Conservation (phyloP, 768 basidiomycete species). For the Lyophyllum semitale region DNA sequence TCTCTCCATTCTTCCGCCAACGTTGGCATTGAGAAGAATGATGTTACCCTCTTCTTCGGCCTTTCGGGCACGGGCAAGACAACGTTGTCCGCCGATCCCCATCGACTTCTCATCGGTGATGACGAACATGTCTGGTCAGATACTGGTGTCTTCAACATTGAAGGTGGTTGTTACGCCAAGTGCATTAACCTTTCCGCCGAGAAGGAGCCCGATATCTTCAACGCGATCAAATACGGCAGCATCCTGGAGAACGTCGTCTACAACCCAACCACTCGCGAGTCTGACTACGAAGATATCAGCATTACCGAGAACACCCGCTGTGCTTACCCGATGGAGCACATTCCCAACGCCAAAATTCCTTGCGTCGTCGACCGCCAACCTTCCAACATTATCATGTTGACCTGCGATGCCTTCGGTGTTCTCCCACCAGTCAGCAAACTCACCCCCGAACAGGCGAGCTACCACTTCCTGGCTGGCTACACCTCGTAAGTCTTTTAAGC, state of each 20-base stretch:
- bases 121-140: conserved; percentile 99
- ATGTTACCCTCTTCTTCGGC: conserved; percentile 99
- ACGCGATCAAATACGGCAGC: conserved; percentile 91
- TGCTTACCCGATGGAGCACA: conserved; percentile 98
- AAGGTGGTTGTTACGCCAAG: conserved; percentile 99
- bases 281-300: conserved; percentile 94
- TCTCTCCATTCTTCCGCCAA: conserved; percentile 98
- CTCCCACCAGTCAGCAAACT: conserved; percentile 94
- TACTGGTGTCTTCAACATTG: conserved; percentile 98
- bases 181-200: conserved; percentile 94
- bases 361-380: conserved; percentile 88
- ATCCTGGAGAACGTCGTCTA: conserved; percentile 99
- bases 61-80: conserved; percentile 99
- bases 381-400: conserved; percentile 94
- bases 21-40: conserved; percentile 83
- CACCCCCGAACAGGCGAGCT: conserved; percentile 92
- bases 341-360: conserved; percentile 93
- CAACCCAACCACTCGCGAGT: conserved; percentile 74
- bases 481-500: conserved; percentile 63
- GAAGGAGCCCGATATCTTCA: conserved; percentile 98
- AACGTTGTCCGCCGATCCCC: conserved; percentile 94
- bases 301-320: conserved; percentile 99
- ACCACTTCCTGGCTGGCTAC: conserved; percentile 97
- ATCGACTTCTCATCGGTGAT: conserved; percentile 93
- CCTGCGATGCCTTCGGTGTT: conserved; percentile 98